A percentile compares a stretch with the other conserved stretches of the same genome.
Conservation (phyloP, 352 stramenopile genomes). For the Pythium aquatile region DNA sequence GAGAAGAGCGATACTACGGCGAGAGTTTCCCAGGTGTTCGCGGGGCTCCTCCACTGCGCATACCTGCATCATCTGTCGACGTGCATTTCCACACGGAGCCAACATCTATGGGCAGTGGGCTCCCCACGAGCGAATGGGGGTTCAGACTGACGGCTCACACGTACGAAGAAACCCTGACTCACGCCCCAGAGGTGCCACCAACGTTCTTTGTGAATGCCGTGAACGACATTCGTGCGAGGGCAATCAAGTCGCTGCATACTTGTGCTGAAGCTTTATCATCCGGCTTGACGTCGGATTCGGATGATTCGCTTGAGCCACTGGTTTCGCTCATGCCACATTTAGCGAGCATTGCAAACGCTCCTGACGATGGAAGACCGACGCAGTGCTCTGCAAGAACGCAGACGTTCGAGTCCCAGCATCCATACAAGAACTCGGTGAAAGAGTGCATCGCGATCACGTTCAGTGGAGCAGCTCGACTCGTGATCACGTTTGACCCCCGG, state of each 20-base stretch:
- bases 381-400: conserved; percentile 51
- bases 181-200: conserved; percentile 59
- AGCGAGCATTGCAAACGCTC: conserved; percentile 42
- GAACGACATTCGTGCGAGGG: conserved; percentile 54
- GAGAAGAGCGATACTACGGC: conserved; percentile 75
- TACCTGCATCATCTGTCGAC: conserved; percentile 59
- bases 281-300: neutral
- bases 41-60: conserved; percentile 51
- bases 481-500: conserved; percentile 71
- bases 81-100: conserved; percentile 73
- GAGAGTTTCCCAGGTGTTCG: conserved; percentile 67
- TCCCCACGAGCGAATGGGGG: conserved; percentile 56
- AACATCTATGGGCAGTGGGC: conserved; percentile 27
- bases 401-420: conserved; percentile 83
- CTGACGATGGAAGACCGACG: conserved; percentile 43
- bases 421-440: conserved; percentile 77
- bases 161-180: conserved; percentile 50
- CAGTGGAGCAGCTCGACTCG: conserved; percentile 52
- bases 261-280: conserved; percentile 9
- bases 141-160: conserved; percentile 78
- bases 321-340: conserved; percentile 27
- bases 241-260: conserved; percentile 47
- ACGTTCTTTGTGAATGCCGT: conserved; percentile 36
- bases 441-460: conserved; percentile 84
- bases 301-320: neutral